phyloP scores from a whole-genome alignment of 371 early-diverging fungal species.

The Blakeslea trispora region DNA sequence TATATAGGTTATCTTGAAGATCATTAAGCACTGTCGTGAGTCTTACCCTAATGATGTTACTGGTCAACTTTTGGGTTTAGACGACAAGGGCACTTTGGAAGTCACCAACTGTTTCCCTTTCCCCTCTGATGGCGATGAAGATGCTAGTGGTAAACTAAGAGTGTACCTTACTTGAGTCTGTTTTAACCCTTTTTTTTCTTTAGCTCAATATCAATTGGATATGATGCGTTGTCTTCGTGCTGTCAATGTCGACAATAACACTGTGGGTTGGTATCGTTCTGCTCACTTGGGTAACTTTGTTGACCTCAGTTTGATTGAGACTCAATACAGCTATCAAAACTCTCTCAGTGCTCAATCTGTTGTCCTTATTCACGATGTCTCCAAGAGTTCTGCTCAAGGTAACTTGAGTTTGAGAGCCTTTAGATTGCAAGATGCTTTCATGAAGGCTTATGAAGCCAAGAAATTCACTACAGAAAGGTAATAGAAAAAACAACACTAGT shows the following conservation, averaged over 20 bases:
- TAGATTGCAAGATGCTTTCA: slow-evolving; percentile 82
- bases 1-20: slow-evolving; percentile 91
- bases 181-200: slow-evolving; percentile 20
- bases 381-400: slow-evolving; percentile 79
- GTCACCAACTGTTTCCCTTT: slow-evolving; percentile 92
- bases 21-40: slow-evolving; percentile 94
- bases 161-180: background rate
- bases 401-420: slow-evolving; percentile 88
- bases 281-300: slow-evolving; percentile 88
- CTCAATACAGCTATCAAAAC: slow-evolving; percentile 88
- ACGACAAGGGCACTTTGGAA: slow-evolving; percentile 82
- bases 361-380: slow-evolving; percentile 90
- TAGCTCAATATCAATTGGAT: slow-evolving; percentile 87
- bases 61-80: slow-evolving; percentile 89
- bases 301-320: slow-evolving; percentile 88
- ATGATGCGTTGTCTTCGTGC: slow-evolving; percentile 93
- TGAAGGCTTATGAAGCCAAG: slow-evolving; percentile 81
- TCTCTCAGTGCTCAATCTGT: slow-evolving; percentile 82
- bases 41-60: slow-evolving; percentile 78
- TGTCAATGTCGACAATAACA: slow-evolving; percentile 93
- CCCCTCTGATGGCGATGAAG: slow-evolving; percentile 61
- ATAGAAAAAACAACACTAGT: too few relatives aligned
- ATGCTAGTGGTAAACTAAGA: slow-evolving; percentile 43
- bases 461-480: slow-evolving; percentile 86
- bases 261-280: slow-evolving; percentile 97